Base-by-base conservation (phyloP, 768 basidiomycete genomes). In the Phaffia tasmanica region DNA sequence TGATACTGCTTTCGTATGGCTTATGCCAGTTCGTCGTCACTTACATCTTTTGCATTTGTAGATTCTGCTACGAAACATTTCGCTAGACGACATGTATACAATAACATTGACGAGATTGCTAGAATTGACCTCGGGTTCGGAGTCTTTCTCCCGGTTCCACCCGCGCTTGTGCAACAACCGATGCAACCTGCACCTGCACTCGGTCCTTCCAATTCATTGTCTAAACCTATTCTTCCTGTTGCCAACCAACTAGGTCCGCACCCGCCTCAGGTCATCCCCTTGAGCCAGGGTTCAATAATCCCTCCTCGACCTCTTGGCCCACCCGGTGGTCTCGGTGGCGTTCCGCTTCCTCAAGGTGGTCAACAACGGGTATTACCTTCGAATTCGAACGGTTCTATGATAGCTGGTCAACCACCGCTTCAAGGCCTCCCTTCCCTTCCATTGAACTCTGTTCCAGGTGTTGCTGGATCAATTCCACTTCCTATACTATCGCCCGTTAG, bases 41-140 rank as follows among this genome's bases (percentile, higher is more conserved):
- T 55, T 25, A 59, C 67, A 46, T 5, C 14, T n/a, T 32, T n/a
- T 46, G 42, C 32, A 11, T n/a, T 14, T 55, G 1, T 72, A 95
- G 93, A 92, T 72, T 85, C 89, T 0, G 84, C 89, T 0, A 88
- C 95, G 75, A 90, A 94, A 72, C 86, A 75, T 47, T 77, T 95
- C 68, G 91, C 91, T 0, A 87, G 90, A 72, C 81, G 89, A 51
- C 87, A 89, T 74, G 84, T 82, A 30, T 90, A 90, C 75, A 81
- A 85, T 30, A 85, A 85, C 46, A 85, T 86, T 30, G 93, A 97
- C 73, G 86, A 89, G 23, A 93, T 97, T 69, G 89, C 92, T 1
- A 81, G 84, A 18, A 84, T 86, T 49, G 94, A 98, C 74, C 83
- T 95, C 23, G 94, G 94, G 6, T 86, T 89, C 70, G 83, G 86